Evolutionary conservation across 2,329 filamentous ascomycete genomes (phyloP), one percentile per base, ranked within the genome.

Genomic region (Epichloe gansuensis): DNA sequence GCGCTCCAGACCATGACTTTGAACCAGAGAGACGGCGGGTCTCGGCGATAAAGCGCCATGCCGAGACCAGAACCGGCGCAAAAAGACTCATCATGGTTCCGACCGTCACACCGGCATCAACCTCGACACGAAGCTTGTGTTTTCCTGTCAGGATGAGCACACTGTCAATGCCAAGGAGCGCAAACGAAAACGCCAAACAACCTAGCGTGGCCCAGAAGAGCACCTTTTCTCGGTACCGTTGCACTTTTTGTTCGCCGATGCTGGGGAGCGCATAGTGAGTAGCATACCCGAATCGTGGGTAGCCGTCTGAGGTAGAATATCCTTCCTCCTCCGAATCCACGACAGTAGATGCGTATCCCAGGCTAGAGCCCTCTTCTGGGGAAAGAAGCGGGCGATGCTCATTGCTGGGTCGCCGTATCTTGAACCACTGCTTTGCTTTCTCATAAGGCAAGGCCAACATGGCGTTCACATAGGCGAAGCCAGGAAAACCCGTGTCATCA

Each of bases 71-170:
- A 71, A 46, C 81, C 78, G 0, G 80, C 80, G 60, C 82, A 82
- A 82, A 75, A 42, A 90, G 64, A 57, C 83, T 86, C 34, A 79
- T 73, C 35, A 86, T 75, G 15, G 85, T 81, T 9, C 85, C 86
- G 42, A 88, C 73, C 1, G 86, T 75, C 2, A 87, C 84, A 8
- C 83, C 86, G 0, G 79, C 80, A 60, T 91, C 85, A 3, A 91
- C 87, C 64, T 88, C 81, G n/a, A 81, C 74, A 4, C 78, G 74
- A 58, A 85, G 74, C 64, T 79, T 85, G 62, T 81, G 83, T 46
- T 79, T 75, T 8, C 86, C 86, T 1, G 87, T 87, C 13, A 73
- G 69, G 35, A 86, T 80, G 39, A 93, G 76, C 9, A 85, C 73
- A 39, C 74, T 74, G 0, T 85, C 79, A 35, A 91, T 75, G 47